Base-by-base conservation (phyloP, 129 eudicot genomes). In the Chrysanthemum makinoi region DNA sequence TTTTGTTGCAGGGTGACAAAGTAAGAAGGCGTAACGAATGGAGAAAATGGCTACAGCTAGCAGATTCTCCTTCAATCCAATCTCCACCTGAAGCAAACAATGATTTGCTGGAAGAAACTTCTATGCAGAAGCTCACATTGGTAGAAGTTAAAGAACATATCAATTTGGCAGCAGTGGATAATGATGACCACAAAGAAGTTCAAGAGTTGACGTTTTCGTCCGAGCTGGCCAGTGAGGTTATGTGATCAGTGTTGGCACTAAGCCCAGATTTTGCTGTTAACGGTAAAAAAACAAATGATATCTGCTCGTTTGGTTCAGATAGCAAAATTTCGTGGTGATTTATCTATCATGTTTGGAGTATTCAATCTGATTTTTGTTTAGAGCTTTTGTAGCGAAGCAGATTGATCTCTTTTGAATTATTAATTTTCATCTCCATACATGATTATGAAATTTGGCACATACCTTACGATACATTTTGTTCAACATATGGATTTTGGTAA, bases 1-100 rank as follows among this genome's bases (percentile, higher is more conserved):
- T 15, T 20, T 46, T 4, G 61, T 43, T 75, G 39, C 80, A 86
- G 91, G 86, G 73, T 39, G 86, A 80, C 66, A 86, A 80, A 79
- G 48, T 86, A 55, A 86, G 91, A 72, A 78, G 80, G 47, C 88
- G 84, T 54, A 71, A 75, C 6, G 82, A 76, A 10, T 86, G 88
- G 91, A 60, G 39, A 48, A 78, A 75, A 59, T 86, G 91, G 88
- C 13, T 73, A 54, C 48, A 15, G 7, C 6, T 72, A 0, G 35
- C 74, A 53, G 67, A 54, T 28, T 10, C 53, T 39, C 2, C 46
- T 7, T 39, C 46, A 7, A 39, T 39, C 46, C 46, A 39, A 39
- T 39, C 46, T 10, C 66, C 75, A 0, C 72, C 17, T 61, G 64
- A 58, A 51, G 52, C 64, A 68, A 49, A 80, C 19, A 17, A 70